Evolutionary conservation across 164 flowering plant species (phyloP), one percentile per base, ranked within the genome.

Genomic region (Vitis cinerea): DNA sequence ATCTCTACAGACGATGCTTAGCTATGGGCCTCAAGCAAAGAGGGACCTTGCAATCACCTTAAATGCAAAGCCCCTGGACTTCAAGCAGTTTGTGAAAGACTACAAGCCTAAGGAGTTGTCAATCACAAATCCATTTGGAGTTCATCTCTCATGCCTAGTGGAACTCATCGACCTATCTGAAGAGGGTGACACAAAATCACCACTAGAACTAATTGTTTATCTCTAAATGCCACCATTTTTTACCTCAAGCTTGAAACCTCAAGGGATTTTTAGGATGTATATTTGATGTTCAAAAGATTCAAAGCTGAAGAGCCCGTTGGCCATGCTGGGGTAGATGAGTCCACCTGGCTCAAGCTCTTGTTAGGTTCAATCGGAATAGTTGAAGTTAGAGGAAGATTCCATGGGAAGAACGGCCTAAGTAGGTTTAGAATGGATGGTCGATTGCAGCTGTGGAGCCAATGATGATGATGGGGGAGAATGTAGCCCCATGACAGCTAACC

Each of bases 391-490:
- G 97, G 93, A 13, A 79, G 75, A 47, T 85, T 83, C 62, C 62
- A 29, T 6, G 78, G 71, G 11, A 82, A 81, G 54, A 77, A 76
- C 65, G 82, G 77, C 6, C 70, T 82, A 9, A 61, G 82, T 64
- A 77, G 71, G 50, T 92, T 79, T 58, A 76, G 87, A 27, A 85
- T 86, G 98, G 96, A 84, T 77, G 0, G 97, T 93, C 17, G 90
- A 83, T 50, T 93, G 98, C 72, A 56, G 47, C 3, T 93, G 98
- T 73, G 98, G 97, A 4, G 90, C 98, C 0, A 82, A 65, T 67
- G 97, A 91, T 66, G 98, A 93, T 67, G 98, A 93, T 77, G 98
- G 98, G 0, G 98, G 75, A 83, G 94, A 66, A 93, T 93, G 98
- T 23, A 87, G 65, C 89, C 94, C 13, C 90, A 97, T 73, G 97